Conservation (phyloP, 225 moss, liverwort and hornwort species). For the Pseudoscleropodium purum region DNA sequence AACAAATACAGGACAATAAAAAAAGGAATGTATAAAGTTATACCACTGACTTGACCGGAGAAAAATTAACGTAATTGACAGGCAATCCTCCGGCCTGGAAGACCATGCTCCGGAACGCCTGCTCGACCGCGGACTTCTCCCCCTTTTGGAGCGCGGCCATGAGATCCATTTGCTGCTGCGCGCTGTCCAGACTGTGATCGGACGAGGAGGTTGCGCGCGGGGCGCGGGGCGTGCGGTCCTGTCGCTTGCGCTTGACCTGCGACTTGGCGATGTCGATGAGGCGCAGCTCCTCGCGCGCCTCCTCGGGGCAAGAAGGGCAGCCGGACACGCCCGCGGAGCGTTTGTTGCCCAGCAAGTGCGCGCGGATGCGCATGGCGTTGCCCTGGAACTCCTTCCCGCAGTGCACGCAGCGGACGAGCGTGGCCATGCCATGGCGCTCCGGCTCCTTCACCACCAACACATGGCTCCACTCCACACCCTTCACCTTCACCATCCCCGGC, state of each 20-base stretch:
- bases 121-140: slow-evolving; percentile 46
- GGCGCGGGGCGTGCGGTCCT: slow-evolving; percentile 23
- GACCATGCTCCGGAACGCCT: slow-evolving; percentile 47
- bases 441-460: slow-evolving; percentile 53
- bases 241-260: slow-evolving; percentile 41
- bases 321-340: slow-evolving; percentile 39
- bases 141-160: slow-evolving; percentile 49
- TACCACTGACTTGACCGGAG: slow-evolving; percentile 46
- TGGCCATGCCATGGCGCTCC: slow-evolving; percentile 56
- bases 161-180: slow-evolving; percentile 43
- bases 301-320: slow-evolving; percentile 38
- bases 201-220: slow-evolving; percentile 21
- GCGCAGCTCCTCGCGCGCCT: slow-evolving; percentile 47
- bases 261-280: slow-evolving; percentile 42
- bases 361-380: slow-evolving; percentile 56
- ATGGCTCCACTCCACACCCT: slow-evolving; percentile 50
- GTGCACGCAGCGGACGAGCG: slow-evolving; percentile 44
- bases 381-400: slow-evolving; percentile 52
- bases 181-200: slow-evolving; percentile 35
- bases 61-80: slow-evolving; percentile 50
- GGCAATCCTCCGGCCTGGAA: slow-evolving; percentile 56
- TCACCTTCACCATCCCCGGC: slow-evolving; percentile 54
- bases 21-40: neutral
- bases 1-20: neutral
- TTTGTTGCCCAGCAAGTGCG: slow-evolving; percentile 50